Conservation (phyloP, 176 grass and related monocot genomes). For the Triticum aestivum region IWGSC_CS_RefSeq_v2.1 NC_057800.1:467260081-467260580, state of each 20-base stretch:
- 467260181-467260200: slow-evolving; percentile 20
- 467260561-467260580: slow-evolving; percentile 35
- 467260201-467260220: slow-evolving; percentile 2
- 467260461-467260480: slow-evolving; percentile 53
- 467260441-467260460: slow-evolving; percentile 35
- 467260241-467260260: background rate
- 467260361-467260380: slow-evolving; percentile 51
- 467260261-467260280: background rate
- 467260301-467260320: slow-evolving; percentile 30
- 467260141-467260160: slow-evolving; percentile 37
- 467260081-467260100: slow-evolving; percentile 39
- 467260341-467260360: slow-evolving; percentile 28
- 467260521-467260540: slow-evolving; percentile 34
- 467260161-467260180: slow-evolving; percentile 11
- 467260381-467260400: slow-evolving; percentile 35
- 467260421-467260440: slow-evolving; percentile 40
- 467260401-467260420: slow-evolving; percentile 32
- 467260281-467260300: slow-evolving; percentile 20
- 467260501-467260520: slow-evolving; percentile 19
- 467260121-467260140: slow-evolving; percentile 43
- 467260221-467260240: slow-evolving; percentile 25
- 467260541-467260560: slow-evolving; percentile 30
- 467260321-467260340: slow-evolving; percentile 5
- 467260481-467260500: slow-evolving; percentile 3
- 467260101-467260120: slow-evolving; percentile 30